A percentile compares a stretch with the other conserved stretches of the same genome.
Evolutionary conservation across 129 eudicot genomes (phyloP).

Genomic region (carrot (Daucus carota)): DH1_v3.0 NC_030381.2:46036501-46037000

Average conservation of each 20-base stretch:
- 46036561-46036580: not conserved
- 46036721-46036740: not conserved
- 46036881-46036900: not conserved
- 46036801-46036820: not conserved
- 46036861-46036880: not conserved
- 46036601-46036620: not conserved
- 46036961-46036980: constrained; percentile 83
- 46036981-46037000: constrained; percentile 49
- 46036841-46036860: not conserved
- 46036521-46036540: not conserved
- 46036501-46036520: not conserved
- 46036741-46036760: not conserved
- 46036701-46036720: not conserved
- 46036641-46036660: not conserved
- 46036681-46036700: not conserved
- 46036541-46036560: not conserved
- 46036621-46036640: not conserved
- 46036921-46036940: constrained; percentile 69
- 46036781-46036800: not conserved
- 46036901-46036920: not conserved
- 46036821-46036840: not conserved
- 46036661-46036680: not conserved
- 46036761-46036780: not conserved
- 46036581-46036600: not conserved
- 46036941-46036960: constrained; percentile 61